Percentiles rank a stretch among this genome's conserved stretches.
Evolutionary conservation across 2,329 filamentous ascomycete species (phyloP).

Genomic region (Leptographium wingfieldii): DNA sequence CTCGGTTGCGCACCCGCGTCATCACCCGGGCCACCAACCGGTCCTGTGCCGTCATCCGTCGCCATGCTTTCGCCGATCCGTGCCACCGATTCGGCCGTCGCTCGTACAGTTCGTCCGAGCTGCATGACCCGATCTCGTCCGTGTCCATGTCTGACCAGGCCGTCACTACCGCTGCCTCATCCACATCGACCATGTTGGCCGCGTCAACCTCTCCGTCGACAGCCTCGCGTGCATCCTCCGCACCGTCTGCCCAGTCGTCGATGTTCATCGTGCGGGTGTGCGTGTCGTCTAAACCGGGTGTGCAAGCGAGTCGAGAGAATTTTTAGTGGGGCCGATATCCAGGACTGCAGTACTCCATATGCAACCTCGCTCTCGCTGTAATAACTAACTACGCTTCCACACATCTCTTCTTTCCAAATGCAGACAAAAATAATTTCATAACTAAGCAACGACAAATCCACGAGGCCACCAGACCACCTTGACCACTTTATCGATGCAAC

Average conservation of each 20-base stretch:
- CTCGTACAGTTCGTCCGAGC: constrained; percentile 32
- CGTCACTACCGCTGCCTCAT: neutral
- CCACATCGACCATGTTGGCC: neutral
- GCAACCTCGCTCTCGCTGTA: no score
- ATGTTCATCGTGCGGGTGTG: no score
- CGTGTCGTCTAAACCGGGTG: no score
- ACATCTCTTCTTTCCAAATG: no score
- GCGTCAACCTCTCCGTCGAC: neutral
- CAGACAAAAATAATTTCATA: no score
- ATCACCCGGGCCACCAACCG: constrained; percentile 51
- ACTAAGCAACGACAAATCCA: no score
- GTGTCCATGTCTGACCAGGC: constrained; percentile 30
- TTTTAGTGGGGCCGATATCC: no score
- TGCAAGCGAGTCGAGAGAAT: no score
- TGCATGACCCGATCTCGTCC: constrained; percentile 33
- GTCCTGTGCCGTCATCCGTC: constrained; percentile 45
- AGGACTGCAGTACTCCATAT: no score
- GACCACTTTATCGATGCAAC: no score
- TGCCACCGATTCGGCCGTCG: constrained; percentile 58
- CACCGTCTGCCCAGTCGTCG: neutral
- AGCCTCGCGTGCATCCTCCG: neutral
- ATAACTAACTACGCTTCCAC: no score
- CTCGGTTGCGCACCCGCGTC: constrained; percentile 46
- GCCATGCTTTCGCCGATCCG: constrained; percentile 59
- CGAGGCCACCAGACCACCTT: no score